A percentile compares a stretch with the other conserved stretches of the same genome.
These are phyloP conservation scores for Wickerhamiella kurtzmanii DNA, from an alignment of 805 yeast genomes.

Conservation along the genomic window DNA sequence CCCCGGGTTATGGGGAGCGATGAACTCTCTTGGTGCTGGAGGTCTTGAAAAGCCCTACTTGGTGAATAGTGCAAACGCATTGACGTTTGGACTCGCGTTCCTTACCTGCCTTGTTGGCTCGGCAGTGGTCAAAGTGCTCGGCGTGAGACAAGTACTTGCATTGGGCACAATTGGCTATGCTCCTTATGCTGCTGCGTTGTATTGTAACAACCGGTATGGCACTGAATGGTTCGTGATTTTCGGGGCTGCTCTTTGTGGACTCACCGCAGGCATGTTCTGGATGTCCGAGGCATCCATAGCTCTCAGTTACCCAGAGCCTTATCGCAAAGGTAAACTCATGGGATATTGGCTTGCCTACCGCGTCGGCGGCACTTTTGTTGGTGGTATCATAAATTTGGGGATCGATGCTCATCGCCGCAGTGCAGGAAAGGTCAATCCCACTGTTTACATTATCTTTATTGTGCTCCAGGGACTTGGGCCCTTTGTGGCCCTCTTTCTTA, in stretches of 20 bases:
- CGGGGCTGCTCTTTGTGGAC: conserved; percentile 18
- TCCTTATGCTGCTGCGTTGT: conserved; percentile 18
- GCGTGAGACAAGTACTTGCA: conserved; percentile 13
- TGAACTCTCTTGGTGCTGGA: conserved; percentile 18
- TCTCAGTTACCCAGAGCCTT: conserved; percentile 18
- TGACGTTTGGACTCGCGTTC: conserved; percentile 17
- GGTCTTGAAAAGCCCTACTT: conserved; percentile 15
- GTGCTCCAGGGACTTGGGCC: conserved; percentile 17
- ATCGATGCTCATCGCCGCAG: conserved; percentile 6
- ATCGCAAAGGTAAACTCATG: conserved; percentile 13
- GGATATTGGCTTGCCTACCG: conserved; percentile 18
- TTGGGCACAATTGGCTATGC: conserved; percentile 18
- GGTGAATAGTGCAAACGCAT: conserved; percentile 16
- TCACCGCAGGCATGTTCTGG: conserved; percentile 21
- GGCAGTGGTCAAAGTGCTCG: conserved; percentile 9
- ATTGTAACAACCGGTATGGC: conserved; percentile 16
- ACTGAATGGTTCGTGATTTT: conserved; percentile 17
- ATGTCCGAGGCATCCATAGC: conserved; percentile 18
- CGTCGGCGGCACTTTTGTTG: conserved; percentile 15
- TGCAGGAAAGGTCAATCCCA: conserved; percentile 12
- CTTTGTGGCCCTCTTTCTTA: conserved; percentile 14
- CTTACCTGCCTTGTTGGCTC: conserved; percentile 12
- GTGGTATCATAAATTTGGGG: conserved; percentile 19
- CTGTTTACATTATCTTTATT: conserved; percentile 14
- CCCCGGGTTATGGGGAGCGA: conserved; percentile 19